Evolutionary conservation across 257 asterid genomes (phyloP).

Genomic region (Buddleja alternifolia): DNA sequence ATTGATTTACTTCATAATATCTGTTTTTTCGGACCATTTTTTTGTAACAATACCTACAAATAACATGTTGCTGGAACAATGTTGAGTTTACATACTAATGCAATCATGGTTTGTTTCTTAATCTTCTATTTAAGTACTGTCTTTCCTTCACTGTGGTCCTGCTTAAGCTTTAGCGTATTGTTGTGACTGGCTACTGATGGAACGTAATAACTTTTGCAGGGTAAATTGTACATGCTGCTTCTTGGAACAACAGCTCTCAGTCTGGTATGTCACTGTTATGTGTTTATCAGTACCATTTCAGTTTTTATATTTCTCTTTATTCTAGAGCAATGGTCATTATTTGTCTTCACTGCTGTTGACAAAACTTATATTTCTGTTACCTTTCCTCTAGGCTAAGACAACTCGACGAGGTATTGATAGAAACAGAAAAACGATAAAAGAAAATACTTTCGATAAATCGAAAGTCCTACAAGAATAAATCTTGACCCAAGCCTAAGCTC

Average conservation of each 20-base stretch:
- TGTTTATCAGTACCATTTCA: slow-evolving; percentile 15
- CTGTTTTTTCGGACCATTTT: background rate
- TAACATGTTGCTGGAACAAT: background rate
- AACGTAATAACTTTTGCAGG: slow-evolving; percentile 48
- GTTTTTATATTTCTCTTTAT: slow-evolving; percentile 10
- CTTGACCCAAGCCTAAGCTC: too few relatives aligned
- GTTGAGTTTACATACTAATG: background rate
- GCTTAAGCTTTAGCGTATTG: slow-evolving; percentile 3
- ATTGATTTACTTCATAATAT: slow-evolving; percentile 13
- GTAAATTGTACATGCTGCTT: slow-evolving; percentile 74
- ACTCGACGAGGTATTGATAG: too few relatives aligned
- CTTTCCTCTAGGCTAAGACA: slow-evolving; percentile 7
- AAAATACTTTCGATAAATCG: too few relatives aligned
- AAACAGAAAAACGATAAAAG: too few relatives aligned
- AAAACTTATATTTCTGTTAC: background rate
- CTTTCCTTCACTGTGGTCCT: slow-evolving; percentile 9
- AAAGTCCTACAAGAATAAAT: too few relatives aligned
- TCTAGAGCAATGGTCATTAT: slow-evolving; percentile 4
- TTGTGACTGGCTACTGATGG: slow-evolving; percentile 29
- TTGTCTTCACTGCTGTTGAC: slow-evolving; percentile 2
- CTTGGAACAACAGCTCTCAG: slow-evolving; percentile 90
- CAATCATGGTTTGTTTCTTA: slow-evolving; percentile 12
- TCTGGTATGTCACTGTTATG: slow-evolving; percentile 52
- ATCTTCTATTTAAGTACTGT: background rate
- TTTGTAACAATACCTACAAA: background rate